These are phyloP conservation scores for Linum usitatissimum DNA, from an alignment of 345 rosid species.

Conservation along the genomic window DNA sequence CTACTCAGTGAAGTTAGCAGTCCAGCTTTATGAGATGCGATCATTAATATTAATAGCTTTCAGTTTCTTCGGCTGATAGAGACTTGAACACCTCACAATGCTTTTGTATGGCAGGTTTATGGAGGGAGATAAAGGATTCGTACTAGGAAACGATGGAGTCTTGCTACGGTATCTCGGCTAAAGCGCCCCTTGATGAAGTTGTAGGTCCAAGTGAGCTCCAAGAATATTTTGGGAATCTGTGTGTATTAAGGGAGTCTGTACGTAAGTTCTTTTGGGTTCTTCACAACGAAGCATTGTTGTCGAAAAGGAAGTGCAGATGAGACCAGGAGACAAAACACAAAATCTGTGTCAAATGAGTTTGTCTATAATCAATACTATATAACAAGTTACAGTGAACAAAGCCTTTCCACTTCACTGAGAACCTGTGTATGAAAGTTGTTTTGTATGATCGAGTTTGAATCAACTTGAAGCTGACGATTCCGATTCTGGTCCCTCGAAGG, in stretches of 20 bases:
- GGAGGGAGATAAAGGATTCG: conserved; percentile 69
- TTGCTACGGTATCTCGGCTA: conserved; percentile 91
- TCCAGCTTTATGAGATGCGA: conserved; percentile 4
- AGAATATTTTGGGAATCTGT: not conserved
- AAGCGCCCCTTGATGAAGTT: conserved; percentile 12
- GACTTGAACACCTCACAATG: not conserved
- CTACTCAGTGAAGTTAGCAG: conserved; percentile 75
- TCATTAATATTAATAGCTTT: not conserved
- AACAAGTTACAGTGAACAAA: not conserved
- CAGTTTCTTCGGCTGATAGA: not conserved
- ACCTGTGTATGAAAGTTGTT: too few relatives aligned
- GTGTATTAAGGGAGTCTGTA: not conserved
- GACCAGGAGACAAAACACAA: not conserved
- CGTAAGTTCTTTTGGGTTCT: not conserved
- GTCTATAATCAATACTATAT: not conserved
- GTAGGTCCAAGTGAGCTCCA: not conserved
- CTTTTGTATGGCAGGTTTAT: conserved; percentile 48
- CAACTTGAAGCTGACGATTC: too few relatives aligned
- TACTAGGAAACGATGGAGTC: conserved; percentile 82
- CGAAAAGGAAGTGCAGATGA: not conserved
- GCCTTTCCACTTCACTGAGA: too few relatives aligned
- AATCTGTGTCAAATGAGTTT: not conserved
- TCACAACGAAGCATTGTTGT: not conserved
- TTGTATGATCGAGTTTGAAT: too few relatives aligned
- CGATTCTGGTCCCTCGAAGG: too few relatives aligned